A percentile compares a stretch with the other conserved stretches of the same genome.
Conservation (phyloP, 768 basidiomycete species). For the Serendipita indica region DNA sequence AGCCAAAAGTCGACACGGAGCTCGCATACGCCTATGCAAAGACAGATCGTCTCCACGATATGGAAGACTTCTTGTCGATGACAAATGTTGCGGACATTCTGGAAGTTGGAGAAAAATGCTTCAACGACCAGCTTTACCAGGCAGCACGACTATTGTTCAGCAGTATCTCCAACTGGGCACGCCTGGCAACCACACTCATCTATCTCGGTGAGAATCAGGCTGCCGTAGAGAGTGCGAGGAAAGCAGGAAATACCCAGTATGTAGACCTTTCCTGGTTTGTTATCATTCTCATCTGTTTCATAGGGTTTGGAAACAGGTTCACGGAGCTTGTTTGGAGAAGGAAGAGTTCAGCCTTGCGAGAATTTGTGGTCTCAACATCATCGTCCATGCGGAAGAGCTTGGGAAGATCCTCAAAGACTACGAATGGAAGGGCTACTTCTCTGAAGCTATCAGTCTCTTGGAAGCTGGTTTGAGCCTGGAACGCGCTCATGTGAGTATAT, state of each 20-base stretch:
- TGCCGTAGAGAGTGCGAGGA: conserved; percentile 97
- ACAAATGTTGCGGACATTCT: conserved; percentile 97
- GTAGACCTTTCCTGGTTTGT: conserved; percentile 19
- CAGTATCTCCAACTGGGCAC: conserved; percentile 98
- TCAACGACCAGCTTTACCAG: conserved; percentile 95
- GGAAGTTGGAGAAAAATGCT: conserved; percentile 97
- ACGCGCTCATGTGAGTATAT: conserved; percentile 62
- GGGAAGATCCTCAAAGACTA: conserved; percentile 62
- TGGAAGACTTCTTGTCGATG: conserved; percentile 98
- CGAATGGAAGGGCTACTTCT: conserved; percentile 84
- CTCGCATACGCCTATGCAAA: conserved; percentile 97
- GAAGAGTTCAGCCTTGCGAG: conserved; percentile 93
- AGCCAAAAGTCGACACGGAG: conserved; percentile 97
- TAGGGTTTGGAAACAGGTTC: conserved; percentile 99
- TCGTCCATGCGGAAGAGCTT: conserved; percentile 89
- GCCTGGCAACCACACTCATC: conserved; percentile 93
- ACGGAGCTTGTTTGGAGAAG: conserved; percentile 96
- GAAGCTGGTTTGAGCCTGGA: conserved; percentile 95
- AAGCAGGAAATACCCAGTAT: conserved; percentile 96
- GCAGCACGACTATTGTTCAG: conserved; percentile 91
- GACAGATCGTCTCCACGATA: conserved; percentile 77
- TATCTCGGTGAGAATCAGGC: conserved; percentile 97
- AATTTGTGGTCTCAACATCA: conserved; percentile 96
- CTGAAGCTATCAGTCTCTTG: conserved; percentile 79
- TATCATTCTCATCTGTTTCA: conserved; percentile 13